Percentiles rank a stretch among this genome's conserved stretches.
Evolutionary conservation across 176 grass and related monocot species (phyloP).

Genomic region (Thalia dealbata): DNA sequence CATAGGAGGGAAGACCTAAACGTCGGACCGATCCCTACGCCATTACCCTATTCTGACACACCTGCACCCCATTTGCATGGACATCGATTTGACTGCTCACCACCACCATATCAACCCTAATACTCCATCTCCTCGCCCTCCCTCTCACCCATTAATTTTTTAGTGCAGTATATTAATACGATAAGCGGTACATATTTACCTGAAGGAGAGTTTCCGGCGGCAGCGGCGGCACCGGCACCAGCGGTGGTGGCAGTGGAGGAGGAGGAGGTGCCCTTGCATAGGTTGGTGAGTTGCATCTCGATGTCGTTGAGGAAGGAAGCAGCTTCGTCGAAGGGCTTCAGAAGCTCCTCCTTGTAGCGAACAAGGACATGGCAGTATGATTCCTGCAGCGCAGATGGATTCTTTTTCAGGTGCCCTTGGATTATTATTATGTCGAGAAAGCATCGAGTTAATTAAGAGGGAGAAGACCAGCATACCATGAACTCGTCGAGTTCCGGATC

Average conservation of each 20-base stretch:
- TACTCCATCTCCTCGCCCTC: neutral
- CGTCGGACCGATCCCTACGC: slow-evolving; percentile 55
- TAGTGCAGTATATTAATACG: neutral
- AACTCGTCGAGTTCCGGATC: slow-evolving; percentile 97
- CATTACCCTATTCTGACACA: slow-evolving; percentile 42
- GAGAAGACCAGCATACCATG: slow-evolving; percentile 39
- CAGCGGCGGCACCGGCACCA: neutral
- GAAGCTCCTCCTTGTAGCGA: slow-evolving; percentile 15
- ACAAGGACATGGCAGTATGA: slow-evolving; percentile 19
- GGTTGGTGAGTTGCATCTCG: slow-evolving; percentile 13
- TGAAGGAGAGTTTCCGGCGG: slow-evolving; percentile 1
- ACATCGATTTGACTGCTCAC: slow-evolving; percentile 80
- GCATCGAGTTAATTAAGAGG: neutral
- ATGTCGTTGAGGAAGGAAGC: slow-evolving; percentile 20
- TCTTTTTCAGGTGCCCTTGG: too few relatives aligned
- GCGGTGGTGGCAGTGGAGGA: neutral
- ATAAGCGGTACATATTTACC: neutral
- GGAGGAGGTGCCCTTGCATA: slow-evolving; percentile 7
- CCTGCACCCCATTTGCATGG: slow-evolving; percentile 80
- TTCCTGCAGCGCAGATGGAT: slow-evolving; percentile 1
- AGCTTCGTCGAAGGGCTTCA: slow-evolving; percentile 21
- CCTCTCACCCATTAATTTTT: slow-evolving; percentile 2
- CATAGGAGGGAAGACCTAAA: slow-evolving; percentile 4
- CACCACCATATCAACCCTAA: neutral
- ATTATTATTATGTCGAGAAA: too few relatives aligned